These are phyloP conservation scores for Fusarium solani-melongenae DNA, from an alignment of 2,329 filamentous ascomycete species.

Conservation along the genomic window DNA sequence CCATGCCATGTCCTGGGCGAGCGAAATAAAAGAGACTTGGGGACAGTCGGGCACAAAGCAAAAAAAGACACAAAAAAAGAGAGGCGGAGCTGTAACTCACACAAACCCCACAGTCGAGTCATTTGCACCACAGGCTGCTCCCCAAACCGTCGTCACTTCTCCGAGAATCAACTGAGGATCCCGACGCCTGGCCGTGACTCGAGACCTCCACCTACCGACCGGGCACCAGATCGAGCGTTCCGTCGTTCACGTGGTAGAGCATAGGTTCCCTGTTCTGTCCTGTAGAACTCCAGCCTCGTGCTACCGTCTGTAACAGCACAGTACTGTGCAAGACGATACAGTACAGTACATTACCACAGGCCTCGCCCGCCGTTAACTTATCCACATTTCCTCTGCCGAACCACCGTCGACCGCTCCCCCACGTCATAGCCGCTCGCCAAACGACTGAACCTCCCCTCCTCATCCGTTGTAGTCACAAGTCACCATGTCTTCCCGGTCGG, in stretches of 20 bases:
- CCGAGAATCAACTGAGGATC: conserved; percentile 5
- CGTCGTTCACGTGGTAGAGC: conserved; percentile 24
- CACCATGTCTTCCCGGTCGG: conserved; percentile 49
- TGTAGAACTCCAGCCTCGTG: conserved; percentile 4
- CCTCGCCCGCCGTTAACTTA: conserved; percentile 13
- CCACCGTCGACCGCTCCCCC: conserved; percentile 25
- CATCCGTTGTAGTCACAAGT: neutral
- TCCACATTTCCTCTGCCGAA: conserved; percentile 21
- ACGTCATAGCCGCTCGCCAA: conserved; percentile 31
- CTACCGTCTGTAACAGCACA: neutral
- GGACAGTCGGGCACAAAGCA: conserved; percentile 1
- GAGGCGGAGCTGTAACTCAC: conserved; percentile 27
- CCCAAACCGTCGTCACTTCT: conserved; percentile 3
- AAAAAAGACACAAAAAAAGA: neutral
- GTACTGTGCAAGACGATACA: neutral
- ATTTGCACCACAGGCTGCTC: conserved; percentile 19
- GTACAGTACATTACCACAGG: neutral
- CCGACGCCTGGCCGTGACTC: conserved; percentile 10
- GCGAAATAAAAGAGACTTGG: neutral
- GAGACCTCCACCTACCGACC: neutral
- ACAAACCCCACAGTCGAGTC: conserved; percentile 33
- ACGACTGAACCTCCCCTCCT: conserved; percentile 15
- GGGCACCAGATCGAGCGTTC: neutral
- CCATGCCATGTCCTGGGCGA: neutral
- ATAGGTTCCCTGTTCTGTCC: neutral